Evolutionary conservation across 129 eudicot genomes (phyloP).

Genomic region (Heracleum sosnowskyi): DNA sequence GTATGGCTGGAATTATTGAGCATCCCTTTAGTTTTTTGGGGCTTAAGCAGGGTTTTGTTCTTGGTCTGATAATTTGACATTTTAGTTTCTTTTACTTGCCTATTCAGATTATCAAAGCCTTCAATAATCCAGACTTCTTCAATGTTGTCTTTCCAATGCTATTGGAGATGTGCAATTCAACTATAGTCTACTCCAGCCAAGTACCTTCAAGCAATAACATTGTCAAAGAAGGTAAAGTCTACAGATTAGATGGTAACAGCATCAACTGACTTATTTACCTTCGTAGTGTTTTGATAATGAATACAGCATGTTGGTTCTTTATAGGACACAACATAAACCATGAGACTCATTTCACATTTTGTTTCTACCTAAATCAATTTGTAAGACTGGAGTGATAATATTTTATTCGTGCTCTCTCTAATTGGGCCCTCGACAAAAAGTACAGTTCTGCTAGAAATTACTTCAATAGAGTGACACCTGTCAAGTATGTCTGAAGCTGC

Average conservation of each 20-base stretch:
- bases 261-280: not conserved
- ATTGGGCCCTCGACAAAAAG: not conserved
- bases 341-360: not conserved
- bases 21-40: not conserved
- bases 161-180: slow-evolving; percentile 54
- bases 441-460: not conserved
- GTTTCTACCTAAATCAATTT: not conserved
- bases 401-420: not conserved
- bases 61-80: not conserved
- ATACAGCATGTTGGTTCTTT: not conserved
- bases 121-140: slow-evolving; percentile 67
- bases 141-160: slow-evolving; percentile 56
- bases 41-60: not conserved
- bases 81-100: not conserved
- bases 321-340: not conserved
- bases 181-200: slow-evolving; percentile 25
- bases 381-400: not conserved
- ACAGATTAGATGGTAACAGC: not conserved
- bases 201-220: slow-evolving; percentile 34
- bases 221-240: slow-evolving; percentile 42
- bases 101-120: slow-evolving; percentile 70
- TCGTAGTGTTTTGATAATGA: not conserved
- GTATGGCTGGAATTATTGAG: not conserved
- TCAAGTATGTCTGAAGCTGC: not conserved
- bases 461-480: not conserved